Conservation (phyloP, 2,329 filamentous ascomycete genomes). For the Bipolaris oryzae region DNA sequence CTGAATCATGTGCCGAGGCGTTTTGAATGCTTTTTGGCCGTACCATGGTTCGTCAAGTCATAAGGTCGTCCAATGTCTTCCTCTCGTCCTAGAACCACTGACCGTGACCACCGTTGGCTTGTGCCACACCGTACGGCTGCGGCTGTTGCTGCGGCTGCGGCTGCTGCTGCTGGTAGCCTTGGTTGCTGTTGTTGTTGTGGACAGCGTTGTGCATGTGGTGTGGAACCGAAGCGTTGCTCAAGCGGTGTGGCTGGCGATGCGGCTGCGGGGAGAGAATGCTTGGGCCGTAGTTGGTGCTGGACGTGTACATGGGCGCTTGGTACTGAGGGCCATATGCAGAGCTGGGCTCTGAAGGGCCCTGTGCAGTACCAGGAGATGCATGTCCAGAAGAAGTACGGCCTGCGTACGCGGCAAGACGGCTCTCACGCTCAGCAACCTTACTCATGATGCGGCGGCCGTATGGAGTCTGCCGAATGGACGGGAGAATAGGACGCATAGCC, state of each 20-base stretch:
- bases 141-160: constrained; percentile 51
- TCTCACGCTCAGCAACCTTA: constrained; percentile 72
- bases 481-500: constrained; percentile 81
- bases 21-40: constrained; percentile 21
- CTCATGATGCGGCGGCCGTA: constrained; percentile 92
- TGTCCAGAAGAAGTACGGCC: constrained; percentile 33
- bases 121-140: constrained; percentile 42
- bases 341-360: constrained; percentile 31
- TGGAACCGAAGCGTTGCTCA: constrained; percentile 47
- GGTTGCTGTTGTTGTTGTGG: constrained; percentile 36
- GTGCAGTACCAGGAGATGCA: constrained; percentile 38
- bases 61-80: constrained; percentile 51
- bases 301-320: constrained; percentile 45
- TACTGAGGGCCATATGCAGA: constrained; percentile 28
- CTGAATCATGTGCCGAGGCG: constrained; percentile 28
- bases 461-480: constrained; percentile 84
- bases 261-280: constrained; percentile 45
- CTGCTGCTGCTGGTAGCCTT: constrained; percentile 50
- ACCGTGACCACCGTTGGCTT: constrained; percentile 10
- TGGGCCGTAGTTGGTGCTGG: constrained; percentile 42
- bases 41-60: constrained; percentile 58
- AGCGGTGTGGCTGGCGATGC: constrained; percentile 44
- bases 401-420: constrained; percentile 40
- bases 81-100: constrained; percentile 15
- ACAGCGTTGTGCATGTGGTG: constrained; percentile 46